phyloP scores from a whole-genome alignment of 495 filamentous ascomycete species.

The Pyrenula aspistea region DNA sequence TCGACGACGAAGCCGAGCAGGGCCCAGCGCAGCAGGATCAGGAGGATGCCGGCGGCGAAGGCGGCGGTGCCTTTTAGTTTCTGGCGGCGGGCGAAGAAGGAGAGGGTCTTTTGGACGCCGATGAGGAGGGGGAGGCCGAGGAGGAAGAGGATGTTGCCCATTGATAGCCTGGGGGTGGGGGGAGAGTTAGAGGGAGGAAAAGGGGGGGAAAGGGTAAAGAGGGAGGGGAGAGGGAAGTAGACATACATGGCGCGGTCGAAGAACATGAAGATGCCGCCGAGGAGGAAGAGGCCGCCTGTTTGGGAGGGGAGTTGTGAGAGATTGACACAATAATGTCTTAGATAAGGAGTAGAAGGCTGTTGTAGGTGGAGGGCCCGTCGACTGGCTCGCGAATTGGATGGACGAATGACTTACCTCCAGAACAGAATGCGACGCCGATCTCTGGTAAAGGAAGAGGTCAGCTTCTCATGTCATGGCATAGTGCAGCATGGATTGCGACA shows the following conservation, averaged over 20 bases:
- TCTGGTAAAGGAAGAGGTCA: slow-evolving; percentile 41
- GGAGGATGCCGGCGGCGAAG: slow-evolving; percentile 69
- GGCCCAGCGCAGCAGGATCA: slow-evolving; percentile 83
- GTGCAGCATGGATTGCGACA: no score
- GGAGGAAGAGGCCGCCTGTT: slow-evolving; percentile 79
- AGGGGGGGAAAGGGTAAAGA: neutral
- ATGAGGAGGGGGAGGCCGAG: slow-evolving; percentile 91
- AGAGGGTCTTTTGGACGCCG: slow-evolving; percentile 76
- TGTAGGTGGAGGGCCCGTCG: neutral
- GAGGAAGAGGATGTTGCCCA: slow-evolving; percentile 97
- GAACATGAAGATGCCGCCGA: slow-evolving; percentile 88
- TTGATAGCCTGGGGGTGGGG: slow-evolving; percentile 47
- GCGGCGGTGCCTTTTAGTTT: slow-evolving; percentile 87
- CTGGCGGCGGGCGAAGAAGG: slow-evolving; percentile 87
- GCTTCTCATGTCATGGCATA: no score
- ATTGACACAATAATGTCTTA: slow-evolving; percentile 1
- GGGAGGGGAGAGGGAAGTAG: neutral
- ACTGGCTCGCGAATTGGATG: neutral
- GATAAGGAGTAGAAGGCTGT: slow-evolving; percentile 7
- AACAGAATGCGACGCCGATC: slow-evolving; percentile 91
- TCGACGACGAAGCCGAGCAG: slow-evolving; percentile 83
- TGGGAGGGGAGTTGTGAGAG: slow-evolving; percentile 6
- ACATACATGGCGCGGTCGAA: slow-evolving; percentile 88
- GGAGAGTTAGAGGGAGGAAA: slow-evolving; percentile 1
- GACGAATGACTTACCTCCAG: slow-evolving; percentile 60